Base-by-base conservation (phyloP, 129 eudicot species). In the Logfia minima region DNA sequence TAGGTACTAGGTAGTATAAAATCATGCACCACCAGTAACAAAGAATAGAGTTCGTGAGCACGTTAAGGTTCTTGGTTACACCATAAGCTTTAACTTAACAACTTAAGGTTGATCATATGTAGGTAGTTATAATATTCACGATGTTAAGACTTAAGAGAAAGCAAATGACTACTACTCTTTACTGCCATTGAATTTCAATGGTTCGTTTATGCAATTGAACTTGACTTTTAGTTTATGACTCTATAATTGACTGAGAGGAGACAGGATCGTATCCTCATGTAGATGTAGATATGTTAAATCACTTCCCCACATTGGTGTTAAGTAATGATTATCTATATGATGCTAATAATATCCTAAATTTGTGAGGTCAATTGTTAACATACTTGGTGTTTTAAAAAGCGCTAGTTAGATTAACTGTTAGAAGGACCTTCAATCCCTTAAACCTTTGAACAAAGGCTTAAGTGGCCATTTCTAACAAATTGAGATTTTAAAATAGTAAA, bases 1-100 rank as follows among this genome's bases (percentile, higher is more conserved):
- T 32, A 65, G n/a, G 74, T n/a, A 6, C 62, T 80, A 55, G n/a
- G 74, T n/a, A 6, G 68, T 80, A 55, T 72, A 9, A 23, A 64
- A 35, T 72, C 61, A 72, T 48, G 5, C 37, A 34, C 4, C 6
- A 79, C 43, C 66, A n/a, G 28, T 43, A 64, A 51, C 72, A 48
- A 62, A 72, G 58, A 63, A 70, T 39, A 28, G 6, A 32, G 10
- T 48, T 48, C 1, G 5, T 11, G 55, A 0, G 6, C 55, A 48
- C n/a, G 18, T 13, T 48, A 48, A 48, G 18, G 18, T 48, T 48
- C 18, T 13, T 48, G 18, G 55, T 14, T 13, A 48, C 55, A 48
- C 53, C 53, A 10, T 45, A 45, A 45, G 53, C 53, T 45, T 13
- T 45, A 3, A 45, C 18, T 2, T 45, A 45, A 13, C 5, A 45